Conservation (phyloP, 1,284 basidiomycete genomes). For the Erythrobasidium hasegawianum region DNA sequence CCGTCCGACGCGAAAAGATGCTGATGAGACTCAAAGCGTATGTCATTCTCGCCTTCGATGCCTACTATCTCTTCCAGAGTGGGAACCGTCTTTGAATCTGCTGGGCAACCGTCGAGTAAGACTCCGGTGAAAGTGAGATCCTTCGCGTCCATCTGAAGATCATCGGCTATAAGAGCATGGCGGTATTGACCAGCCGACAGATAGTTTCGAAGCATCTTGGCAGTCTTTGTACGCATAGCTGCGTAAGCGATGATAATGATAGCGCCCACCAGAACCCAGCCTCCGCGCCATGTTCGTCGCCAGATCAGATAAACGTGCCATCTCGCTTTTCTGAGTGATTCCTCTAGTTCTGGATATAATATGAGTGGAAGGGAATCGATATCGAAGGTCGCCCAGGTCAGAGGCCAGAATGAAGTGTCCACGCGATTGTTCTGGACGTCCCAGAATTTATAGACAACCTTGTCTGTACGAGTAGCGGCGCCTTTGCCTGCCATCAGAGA, state of each 20-base stretch:
- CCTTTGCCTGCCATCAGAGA: too few relatives aligned
- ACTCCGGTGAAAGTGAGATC: background rate
- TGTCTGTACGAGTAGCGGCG: background rate
- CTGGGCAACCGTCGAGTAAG: background rate
- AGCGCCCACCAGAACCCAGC: constrained; percentile 2
- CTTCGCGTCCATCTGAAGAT: background rate
- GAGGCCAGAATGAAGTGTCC: background rate
- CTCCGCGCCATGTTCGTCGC: background rate
- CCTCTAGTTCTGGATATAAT: background rate
- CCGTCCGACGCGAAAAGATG: background rate
- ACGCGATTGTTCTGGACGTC: background rate
- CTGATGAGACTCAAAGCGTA: background rate
- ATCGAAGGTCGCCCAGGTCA: background rate
- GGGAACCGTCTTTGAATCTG: background rate
- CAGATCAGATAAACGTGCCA: background rate
- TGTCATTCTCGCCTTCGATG: background rate
- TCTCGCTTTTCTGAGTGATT: background rate
- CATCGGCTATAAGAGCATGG: constrained; percentile 5
- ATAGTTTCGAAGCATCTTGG: background rate
- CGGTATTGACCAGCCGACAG: background rate
- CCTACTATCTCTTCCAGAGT: background rate
- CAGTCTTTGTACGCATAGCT: background rate
- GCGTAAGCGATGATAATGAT: background rate
- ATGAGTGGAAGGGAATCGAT: background rate
- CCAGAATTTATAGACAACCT: background rate